Conservation (phyloP, 2,329 filamentous ascomycete species). For the Trichoderma gracile region DNA sequence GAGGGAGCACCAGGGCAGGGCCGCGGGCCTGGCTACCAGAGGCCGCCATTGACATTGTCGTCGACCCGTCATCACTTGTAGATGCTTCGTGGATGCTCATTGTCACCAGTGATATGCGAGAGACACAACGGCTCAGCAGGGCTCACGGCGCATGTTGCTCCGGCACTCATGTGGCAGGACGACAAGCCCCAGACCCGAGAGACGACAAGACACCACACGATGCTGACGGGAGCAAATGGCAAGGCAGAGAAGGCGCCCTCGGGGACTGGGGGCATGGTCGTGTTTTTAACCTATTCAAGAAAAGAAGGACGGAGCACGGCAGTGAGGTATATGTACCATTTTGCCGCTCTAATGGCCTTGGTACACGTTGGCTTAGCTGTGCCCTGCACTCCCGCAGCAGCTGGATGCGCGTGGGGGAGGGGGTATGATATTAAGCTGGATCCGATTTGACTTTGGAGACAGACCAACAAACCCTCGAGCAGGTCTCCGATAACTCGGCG, state of each 20-base stretch:
- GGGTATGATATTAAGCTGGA: constrained; percentile 21
- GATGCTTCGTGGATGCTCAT: constrained; percentile 21
- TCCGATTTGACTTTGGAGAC: constrained; percentile 23
- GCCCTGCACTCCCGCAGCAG: constrained; percentile 23
- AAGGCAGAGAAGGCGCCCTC: constrained; percentile 10
- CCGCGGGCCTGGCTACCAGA: constrained; percentile 7
- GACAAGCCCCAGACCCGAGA: constrained; percentile 19
- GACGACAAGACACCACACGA: constrained; percentile 18
- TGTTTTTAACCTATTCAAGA: constrained; percentile 26
- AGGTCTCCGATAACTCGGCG: constrained; percentile 20
- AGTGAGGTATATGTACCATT: constrained; percentile 21
- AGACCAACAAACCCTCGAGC: constrained; percentile 6
- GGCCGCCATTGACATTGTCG: constrained; percentile 22
- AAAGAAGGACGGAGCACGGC: constrained; percentile 18
- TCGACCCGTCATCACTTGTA: constrained; percentile 15
- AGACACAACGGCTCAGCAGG: constrained; percentile 25
- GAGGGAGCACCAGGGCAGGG: constrained; percentile 27
- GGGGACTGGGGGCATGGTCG: constrained; percentile 24
- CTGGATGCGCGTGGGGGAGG: constrained; percentile 26
- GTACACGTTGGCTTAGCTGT: constrained; percentile 21
- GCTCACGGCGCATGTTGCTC: constrained; percentile 25
- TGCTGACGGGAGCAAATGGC: constrained; percentile 16
- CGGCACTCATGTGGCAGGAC: constrained; percentile 25
- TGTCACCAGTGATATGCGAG: constrained; percentile 21
- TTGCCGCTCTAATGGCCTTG: constrained; percentile 17